Evolutionary conservation across 352 stramenopile genomes (phyloP).

Genomic region (Blastocystis sp.): DNA sequence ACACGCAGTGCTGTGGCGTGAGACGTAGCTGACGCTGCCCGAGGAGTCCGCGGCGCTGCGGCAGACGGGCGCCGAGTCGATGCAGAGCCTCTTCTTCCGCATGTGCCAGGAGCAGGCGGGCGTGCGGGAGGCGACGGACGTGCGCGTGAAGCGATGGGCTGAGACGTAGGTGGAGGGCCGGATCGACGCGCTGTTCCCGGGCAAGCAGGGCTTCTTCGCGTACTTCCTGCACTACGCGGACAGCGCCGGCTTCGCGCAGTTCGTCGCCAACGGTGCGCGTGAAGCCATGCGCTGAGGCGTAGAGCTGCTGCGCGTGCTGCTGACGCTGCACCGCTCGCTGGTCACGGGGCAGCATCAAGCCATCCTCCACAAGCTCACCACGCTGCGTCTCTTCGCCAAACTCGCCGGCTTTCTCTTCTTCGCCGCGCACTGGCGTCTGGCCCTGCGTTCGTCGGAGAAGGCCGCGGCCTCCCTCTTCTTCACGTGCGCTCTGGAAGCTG

Average conservation of each 20-base stretch:
- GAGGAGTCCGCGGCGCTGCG: background rate
- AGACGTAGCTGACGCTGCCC: constrained; percentile 23
- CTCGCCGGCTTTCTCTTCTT: constrained; percentile 43
- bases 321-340: background rate
- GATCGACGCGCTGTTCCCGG: constrained; percentile 42
- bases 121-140: background rate
- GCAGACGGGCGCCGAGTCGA: background rate
- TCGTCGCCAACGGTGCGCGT: background rate
- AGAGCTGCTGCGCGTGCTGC: constrained; percentile 14
- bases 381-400: constrained; percentile 34
- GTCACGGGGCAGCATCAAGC: background rate
- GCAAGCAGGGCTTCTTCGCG: constrained; percentile 63
- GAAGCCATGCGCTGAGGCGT: background rate
- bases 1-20: background rate
- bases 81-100: constrained; percentile 35
- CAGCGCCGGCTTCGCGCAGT: background rate
- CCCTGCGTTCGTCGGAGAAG: too few relatives aligned
- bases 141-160: background rate
- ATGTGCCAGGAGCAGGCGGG: background rate
- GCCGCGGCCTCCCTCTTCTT: background rate
- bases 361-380: constrained; percentile 1
- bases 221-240: constrained; percentile 30
- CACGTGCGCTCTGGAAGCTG: background rate
- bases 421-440: background rate
- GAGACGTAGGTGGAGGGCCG: background rate